Conservation (phyloP, 257 asterid species). For the Petunia secreta region DNA sequence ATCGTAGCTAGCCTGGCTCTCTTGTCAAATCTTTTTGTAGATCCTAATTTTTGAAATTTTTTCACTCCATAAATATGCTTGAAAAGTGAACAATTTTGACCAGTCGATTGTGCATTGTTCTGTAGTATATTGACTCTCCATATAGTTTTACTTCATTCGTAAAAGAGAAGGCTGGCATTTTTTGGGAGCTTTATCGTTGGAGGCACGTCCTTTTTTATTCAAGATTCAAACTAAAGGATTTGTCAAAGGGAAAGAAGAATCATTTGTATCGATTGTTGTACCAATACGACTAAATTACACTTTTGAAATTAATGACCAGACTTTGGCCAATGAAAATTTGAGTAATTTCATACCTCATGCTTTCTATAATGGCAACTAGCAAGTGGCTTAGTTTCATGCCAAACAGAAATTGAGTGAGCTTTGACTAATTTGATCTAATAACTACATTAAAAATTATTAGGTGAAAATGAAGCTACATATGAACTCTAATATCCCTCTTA, state of each 20-base stretch:
- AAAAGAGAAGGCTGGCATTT: neutral
- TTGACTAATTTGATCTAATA: no score
- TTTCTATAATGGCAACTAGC: neutral
- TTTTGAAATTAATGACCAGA: neutral
- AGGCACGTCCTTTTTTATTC: neutral
- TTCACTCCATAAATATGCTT: neutral
- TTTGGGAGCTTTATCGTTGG: neutral
- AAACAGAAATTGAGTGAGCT: no score
- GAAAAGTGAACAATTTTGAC: neutral
- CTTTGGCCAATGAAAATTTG: neutral
- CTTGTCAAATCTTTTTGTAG: slow-evolving; percentile 6
- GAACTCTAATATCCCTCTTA: no score
- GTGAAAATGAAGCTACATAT: no score
- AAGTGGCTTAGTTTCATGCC: no score
- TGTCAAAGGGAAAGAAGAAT: neutral
- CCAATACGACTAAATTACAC: slow-evolving; percentile 11
- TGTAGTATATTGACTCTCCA: no score
- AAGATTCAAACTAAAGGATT: neutral
- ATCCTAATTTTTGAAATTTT: neutral
- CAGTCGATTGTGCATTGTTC: neutral
- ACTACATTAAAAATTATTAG: no score
- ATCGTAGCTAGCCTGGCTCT: neutral
- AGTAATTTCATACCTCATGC: neutral
- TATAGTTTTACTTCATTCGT: neutral
- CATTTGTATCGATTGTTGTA: neutral